Base-by-base conservation (phyloP, 2,329 filamentous ascomycete species). In the Mycosphaerella sp. region DNA sequence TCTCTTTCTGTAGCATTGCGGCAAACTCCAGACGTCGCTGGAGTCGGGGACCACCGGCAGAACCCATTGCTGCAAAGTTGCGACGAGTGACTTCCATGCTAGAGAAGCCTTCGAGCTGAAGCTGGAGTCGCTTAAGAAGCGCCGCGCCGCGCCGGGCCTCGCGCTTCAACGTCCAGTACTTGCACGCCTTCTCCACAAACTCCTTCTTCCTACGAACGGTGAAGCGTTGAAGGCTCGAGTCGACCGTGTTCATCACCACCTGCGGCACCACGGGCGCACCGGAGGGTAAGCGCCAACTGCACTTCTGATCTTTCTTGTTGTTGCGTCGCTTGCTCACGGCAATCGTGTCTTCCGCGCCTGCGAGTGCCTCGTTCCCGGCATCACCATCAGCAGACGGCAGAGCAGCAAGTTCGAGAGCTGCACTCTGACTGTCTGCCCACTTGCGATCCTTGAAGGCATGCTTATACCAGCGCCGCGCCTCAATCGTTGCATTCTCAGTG, bases 121-220 rank as follows among this genome's bases (percentile, higher is more conserved):
- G 75, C 69, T 98, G 93, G 17, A 98, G 78, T 36, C 93, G 84
- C 73, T 97, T 97, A 56, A 98, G 79, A 52, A 98, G 77, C 3
- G 93, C 89, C 31, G 93, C 93, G 45, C 93, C 93, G 55, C 93
- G 81, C 34, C 93, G 84, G 58, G 92, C 88, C 70, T 98, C 93
- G 53, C 93, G 83, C 74, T 98, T 98, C 59, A 98, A 73, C 0
- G 93, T 97, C 93, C 93, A 98, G 72, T 97, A 98, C 63, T 89
- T 90, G 74, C 92, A 97, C 1, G 88, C 88, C 70, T 96, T 92
- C 54, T 89, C 86, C 2, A 95, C 85, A 69, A 89, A 98, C 57
- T 96, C 91, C 67, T 95, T 95, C 49, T 90, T 83, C 68, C 93
- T 95, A 31, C 86, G 83, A 36, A 88, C 78, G n/a, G 82, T 82